Evolutionary conservation across 495 filamentous ascomycete genomes (phyloP).

Genomic region (Annulohypoxylon stygium): DNA sequence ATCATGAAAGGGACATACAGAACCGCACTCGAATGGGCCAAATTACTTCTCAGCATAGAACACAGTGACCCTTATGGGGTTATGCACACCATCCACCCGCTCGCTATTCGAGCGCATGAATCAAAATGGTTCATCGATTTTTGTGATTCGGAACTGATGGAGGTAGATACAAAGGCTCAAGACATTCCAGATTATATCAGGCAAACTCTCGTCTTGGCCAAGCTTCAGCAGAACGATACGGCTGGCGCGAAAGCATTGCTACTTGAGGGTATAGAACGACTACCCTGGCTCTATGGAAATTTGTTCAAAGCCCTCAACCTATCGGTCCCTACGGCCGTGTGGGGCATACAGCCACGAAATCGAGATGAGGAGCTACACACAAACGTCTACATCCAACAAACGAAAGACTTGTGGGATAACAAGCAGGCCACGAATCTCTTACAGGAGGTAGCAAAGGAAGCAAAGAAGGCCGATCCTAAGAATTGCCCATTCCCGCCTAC

Average conservation of each 20-base stretch:
- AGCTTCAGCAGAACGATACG: slow-evolving; percentile 75
- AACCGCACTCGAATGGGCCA: slow-evolving; percentile 93
- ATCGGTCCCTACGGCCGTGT: slow-evolving; percentile 79
- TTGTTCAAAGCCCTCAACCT: slow-evolving; percentile 83
- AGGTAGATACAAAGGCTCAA: slow-evolving; percentile 35
- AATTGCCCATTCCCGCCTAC: slow-evolving; percentile 59
- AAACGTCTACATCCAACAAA: slow-evolving; percentile 80
- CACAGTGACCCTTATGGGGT: slow-evolving; percentile 88
- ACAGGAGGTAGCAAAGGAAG: slow-evolving; percentile 74
- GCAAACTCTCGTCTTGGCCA: slow-evolving; percentile 79
- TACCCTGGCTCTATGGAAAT: slow-evolving; percentile 84
- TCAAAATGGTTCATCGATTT: slow-evolving; percentile 80
- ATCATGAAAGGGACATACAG: slow-evolving; percentile 92
- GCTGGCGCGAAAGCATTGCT: slow-evolving; percentile 73
- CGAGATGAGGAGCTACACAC: slow-evolving; percentile 78
- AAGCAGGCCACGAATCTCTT: slow-evolving; percentile 78
- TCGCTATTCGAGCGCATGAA: slow-evolving; percentile 83
- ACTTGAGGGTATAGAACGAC: slow-evolving; percentile 71
- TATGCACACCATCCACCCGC: slow-evolving; percentile 80
- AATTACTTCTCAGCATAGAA: slow-evolving; percentile 81
- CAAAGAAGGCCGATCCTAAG: slow-evolving; percentile 55
- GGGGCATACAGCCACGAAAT: slow-evolving; percentile 79
- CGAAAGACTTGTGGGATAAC: slow-evolving; percentile 93
- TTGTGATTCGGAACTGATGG: slow-evolving; percentile 69
- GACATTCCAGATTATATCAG: slow-evolving; percentile 68